Evolutionary conservation across 805 yeast species (phyloP), one percentile per base, ranked within the genome.

Genomic region (Geotrichum ghanense): DNA sequence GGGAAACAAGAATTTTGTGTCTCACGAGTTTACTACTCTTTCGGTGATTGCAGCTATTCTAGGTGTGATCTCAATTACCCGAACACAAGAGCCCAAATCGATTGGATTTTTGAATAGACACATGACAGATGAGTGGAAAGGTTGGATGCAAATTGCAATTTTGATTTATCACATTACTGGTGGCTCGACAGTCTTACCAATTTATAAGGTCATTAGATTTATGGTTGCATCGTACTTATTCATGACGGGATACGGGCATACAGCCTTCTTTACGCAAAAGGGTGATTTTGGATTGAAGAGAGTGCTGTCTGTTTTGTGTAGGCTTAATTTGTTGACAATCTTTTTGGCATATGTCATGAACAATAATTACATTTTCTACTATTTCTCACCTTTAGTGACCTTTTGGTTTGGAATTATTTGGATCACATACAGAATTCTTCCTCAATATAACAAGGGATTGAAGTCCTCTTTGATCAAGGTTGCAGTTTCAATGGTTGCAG

Each of bases 81-180:
- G 56, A 14, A 45, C 40, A 22, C 19, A 43, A 16, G 56, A 52
- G 42, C 53, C 44, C 4, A 22, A 22, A 42, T 19, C 21, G 12
- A 27, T 49, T 37, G 50, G 55, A 6, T 54, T 54, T 44, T 53
- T 54, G 50, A 56, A 53, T 35, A 51, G 58, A n/a, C 53, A 54
- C 31, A 57, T 54, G 52, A 50, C 53, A 12, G 51, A 54, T 24
- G 58, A 54, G 31, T 54, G 58, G 58, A 54, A 54, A 42, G 58
- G 58, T 6, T 54, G 58, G 58, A 54, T 54, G 58, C 58, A 54
- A 49, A 43, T 54, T 37, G 44, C 51, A 41, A 51, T 54, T 42
- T 45, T 54, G 40, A 52, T 54, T 39, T 54, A 54, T 42, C 58
- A 54, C 39, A 54, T 54, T 45, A 54, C 58, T 17, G 57, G 58